Conservation (phyloP, 768 basidiomycete species). For the Coprinopsis strossmayeri region DNA sequence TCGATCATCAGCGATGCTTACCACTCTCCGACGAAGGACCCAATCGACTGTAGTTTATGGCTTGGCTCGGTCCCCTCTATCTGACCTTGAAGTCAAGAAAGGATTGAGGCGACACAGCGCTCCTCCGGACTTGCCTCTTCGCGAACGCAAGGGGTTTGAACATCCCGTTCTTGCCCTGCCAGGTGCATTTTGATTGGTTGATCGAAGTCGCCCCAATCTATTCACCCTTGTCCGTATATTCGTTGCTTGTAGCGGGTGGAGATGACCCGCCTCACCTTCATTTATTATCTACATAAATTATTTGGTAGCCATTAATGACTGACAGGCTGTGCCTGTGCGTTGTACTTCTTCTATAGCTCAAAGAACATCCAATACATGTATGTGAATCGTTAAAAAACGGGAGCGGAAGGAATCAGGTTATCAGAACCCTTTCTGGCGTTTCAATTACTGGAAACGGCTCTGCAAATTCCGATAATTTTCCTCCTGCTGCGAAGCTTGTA, state of each 20-base stretch:
- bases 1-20: constrained; percentile 59
- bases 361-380: background rate
- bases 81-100: constrained; percentile 21
- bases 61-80: constrained; percentile 4
- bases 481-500: constrained; percentile 31
- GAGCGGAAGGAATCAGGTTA: too few relatives aligned
- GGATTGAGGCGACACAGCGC: constrained; percentile 51
- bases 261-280: background rate
- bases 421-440: constrained; percentile 1
- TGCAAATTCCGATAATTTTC: constrained; percentile 8
- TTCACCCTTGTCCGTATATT: background rate
- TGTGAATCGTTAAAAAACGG: too few relatives aligned
- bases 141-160: constrained; percentile 48
- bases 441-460: background rate
- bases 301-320: background rate
- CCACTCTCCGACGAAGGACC: constrained; percentile 53
- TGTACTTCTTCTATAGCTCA: background rate
- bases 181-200: constrained; percentile 45
- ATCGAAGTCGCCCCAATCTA: too few relatives aligned
- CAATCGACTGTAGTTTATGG: constrained; percentile 28
- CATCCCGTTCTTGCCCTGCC: constrained; percentile 53
- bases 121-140: constrained; percentile 49
- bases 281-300: background rate
- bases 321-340: background rate
- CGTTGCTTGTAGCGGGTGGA: background rate